Base-by-base conservation (phyloP, 1,139 yeast genomes). In the Suhomyces guaymorum region DNA sequence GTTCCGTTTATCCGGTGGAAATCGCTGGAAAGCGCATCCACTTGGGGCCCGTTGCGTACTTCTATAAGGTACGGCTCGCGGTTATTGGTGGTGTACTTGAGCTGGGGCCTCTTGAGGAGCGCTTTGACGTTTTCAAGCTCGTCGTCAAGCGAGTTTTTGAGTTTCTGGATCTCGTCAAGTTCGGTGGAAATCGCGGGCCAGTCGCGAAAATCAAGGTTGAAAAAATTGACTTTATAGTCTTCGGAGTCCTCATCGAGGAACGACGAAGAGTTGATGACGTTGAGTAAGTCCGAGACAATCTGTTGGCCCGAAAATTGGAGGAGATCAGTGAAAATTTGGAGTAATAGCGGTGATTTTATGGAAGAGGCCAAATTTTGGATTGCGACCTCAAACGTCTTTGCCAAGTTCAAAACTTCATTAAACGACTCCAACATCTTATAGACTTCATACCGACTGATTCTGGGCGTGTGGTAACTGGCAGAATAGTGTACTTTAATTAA, bases 1-100 rank as follows among this genome's bases (percentile, higher is more conserved):
- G 96, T 87, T 6, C 84, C 82, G 48, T 77, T 83, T 24, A 84
- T 75, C 46, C 86, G 80, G 8, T 82, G 62, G 95, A 97, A 92
- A 38, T 77, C 78, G 1, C 61, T 47, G 0, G 97, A 97, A 2
- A 89, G 59, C 2, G 62, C 59, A 33, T 73, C 75, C 4, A 75
- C 68, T 31, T 75, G 56, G 31, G 61, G 77, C 1, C 76, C 66
- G 44, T 81, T 80, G 31, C 86, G 62, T 0, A 90, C 80, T 51
- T 89, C 96, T 15, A 92, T 72, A 24, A 89, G 61, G 49, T 82
- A 82, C 1, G 86, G 80, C 24, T 81, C 85, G 37, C 78, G 80
- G 32, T 75, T 70, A 34, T 77, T 78, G 12, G 81, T 73, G 7
- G 70, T 65, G 48, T 67, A 88, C 17, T 73, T 65, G 34, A 84